phyloP scores from a whole-genome alignment of 129 eudicot species.

The Logfia minima region DNA sequence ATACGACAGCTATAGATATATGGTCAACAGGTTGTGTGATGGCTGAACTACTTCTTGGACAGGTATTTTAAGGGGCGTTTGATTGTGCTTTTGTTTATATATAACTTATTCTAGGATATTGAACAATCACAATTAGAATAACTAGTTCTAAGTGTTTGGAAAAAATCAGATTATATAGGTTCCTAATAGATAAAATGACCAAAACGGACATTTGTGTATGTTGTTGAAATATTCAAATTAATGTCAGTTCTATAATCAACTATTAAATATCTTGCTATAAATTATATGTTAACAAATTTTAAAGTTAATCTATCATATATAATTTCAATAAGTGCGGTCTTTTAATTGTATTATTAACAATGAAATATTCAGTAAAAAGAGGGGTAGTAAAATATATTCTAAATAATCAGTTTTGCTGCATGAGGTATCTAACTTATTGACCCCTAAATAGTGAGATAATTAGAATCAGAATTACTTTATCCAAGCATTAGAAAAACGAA shows the following conservation, averaged over 20 bases:
- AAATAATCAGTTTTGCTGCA: too few species aligned
- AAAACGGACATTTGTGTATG: not conserved
- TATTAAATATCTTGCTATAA: not conserved
- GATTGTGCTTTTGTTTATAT: not conserved
- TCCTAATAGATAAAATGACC: not conserved
- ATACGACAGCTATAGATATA: conserved; percentile 97
- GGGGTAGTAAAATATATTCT: too few species aligned
- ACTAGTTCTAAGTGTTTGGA: not conserved
- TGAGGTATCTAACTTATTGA: too few species aligned
- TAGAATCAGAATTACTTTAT: too few species aligned
- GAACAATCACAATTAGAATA: not conserved
- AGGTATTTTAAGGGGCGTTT: conserved; percentile 45
- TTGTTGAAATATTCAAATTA: not conserved
- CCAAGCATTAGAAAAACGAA: too few species aligned
- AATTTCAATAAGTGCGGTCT: too few species aligned
- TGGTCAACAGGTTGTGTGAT: conserved; percentile 99
- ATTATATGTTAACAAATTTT: not conserved
- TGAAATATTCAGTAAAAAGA: too few species aligned
- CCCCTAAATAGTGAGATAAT: too few species aligned
- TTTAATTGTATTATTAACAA: too few species aligned
- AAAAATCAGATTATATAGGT: not conserved
- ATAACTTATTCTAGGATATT: not conserved
- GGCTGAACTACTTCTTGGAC: conserved; percentile 99
- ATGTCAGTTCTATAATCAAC: not conserved
- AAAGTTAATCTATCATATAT: too few species aligned